These are phyloP conservation scores for Boletus tomentosulus DNA, from an alignment of 768 basidiomycete genomes.

Conservation along the genomic window DNA sequence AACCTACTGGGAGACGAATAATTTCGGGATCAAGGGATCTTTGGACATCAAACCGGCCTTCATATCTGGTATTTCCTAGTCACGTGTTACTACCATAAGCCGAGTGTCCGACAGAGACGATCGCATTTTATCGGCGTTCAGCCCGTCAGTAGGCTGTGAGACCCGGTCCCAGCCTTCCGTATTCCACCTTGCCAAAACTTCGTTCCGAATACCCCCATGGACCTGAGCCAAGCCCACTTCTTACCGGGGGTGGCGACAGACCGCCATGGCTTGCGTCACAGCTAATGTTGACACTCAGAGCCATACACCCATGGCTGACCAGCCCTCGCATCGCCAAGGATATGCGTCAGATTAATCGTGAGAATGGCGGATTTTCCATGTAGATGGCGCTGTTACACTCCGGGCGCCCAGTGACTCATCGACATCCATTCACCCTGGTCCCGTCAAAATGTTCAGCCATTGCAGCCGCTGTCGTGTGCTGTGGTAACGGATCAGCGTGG, in stretches of 20 bases:
- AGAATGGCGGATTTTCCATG: not conserved
- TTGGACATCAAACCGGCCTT: not conserved
- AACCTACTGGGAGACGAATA: slow-evolving; percentile 10
- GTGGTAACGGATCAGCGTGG: not conserved
- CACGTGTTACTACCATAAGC: slow-evolving; percentile 11
- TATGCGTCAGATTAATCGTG: not conserved
- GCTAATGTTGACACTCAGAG: not conserved
- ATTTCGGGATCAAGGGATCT: not conserved
- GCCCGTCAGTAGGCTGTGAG: not conserved
- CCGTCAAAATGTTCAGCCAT: not conserved
- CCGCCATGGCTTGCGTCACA: not conserved
- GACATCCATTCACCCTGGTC: not conserved
- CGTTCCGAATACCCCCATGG: slow-evolving; percentile 11
- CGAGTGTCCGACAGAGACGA: not conserved
- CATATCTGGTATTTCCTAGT: slow-evolving; percentile 1
- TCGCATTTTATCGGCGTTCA: not conserved
- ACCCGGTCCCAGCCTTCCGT: not conserved
- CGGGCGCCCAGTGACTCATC: not conserved
- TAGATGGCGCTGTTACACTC: not conserved
- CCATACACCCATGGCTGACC: not conserved
- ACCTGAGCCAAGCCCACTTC: not conserved
- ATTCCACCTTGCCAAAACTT: not conserved
- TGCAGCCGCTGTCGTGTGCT: not conserved
- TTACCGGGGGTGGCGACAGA: not conserved
- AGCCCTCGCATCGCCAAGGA: not conserved